Evolutionary conservation across 495 filamentous ascomycete species (phyloP).

Genomic region (Aspergillus nidulans): DNA sequence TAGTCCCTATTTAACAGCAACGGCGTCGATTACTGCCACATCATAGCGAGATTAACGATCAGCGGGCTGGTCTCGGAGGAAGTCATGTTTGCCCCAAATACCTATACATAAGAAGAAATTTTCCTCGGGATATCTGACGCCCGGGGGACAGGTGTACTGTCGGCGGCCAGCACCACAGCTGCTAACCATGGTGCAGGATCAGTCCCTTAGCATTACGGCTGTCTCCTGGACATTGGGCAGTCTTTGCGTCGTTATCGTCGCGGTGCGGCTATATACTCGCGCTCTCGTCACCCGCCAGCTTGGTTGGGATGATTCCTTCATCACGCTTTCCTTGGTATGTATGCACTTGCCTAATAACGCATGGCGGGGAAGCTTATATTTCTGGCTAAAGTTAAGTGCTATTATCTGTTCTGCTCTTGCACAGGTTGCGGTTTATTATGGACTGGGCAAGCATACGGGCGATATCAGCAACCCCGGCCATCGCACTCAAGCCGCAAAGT

Average conservation of each 20-base stretch:
- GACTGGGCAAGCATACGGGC: slow-evolving; percentile 4
- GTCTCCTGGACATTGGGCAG: slow-evolving; percentile 9
- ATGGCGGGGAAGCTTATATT: background rate
- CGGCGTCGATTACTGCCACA: background rate
- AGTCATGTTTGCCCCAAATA: too few species aligned
- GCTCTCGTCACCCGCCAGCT: background rate
- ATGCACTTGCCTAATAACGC: background rate
- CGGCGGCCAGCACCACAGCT: background rate
- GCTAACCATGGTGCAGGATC: background rate
- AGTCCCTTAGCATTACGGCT: background rate
- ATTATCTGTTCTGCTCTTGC: slow-evolving; percentile 11
- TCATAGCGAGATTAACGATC: background rate
- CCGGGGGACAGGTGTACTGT: background rate
- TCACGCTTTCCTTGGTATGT: slow-evolving; percentile 10
- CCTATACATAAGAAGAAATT: too few species aligned
- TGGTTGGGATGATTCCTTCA: slow-evolving; percentile 16
- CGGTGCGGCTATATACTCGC: slow-evolving; percentile 2
- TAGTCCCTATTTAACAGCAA: background rate
- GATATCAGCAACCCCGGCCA: background rate
- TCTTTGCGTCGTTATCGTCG: background rate
- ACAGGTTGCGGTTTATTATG: slow-evolving; percentile 9
- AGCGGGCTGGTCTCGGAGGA: too few species aligned
- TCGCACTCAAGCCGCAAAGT: slow-evolving; percentile 7
- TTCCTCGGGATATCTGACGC: background rate
- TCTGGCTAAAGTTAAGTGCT: slow-evolving; percentile 1